Evolutionary conservation across 1,139 yeast species (phyloP), one percentile per base, ranked within the genome.

Genomic region (Taphrina pruni): DNA sequence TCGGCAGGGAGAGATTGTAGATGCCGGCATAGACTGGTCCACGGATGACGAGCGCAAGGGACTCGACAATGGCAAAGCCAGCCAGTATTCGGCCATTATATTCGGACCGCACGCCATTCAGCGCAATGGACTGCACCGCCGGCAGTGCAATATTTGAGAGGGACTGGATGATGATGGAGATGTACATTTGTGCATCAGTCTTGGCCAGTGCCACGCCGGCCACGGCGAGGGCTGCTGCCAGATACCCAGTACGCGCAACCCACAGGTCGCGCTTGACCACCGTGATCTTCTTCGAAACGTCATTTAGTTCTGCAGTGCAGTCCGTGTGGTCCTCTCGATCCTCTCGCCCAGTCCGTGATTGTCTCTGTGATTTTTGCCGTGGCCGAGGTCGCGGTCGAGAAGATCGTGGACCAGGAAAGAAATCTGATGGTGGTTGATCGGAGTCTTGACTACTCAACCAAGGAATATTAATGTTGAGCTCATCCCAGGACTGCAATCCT

Each of bases 61-160:
- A 57, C 52, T 69, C 70, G 46, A 69, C 65, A n/a, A 69, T 60
- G 20, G 70, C 70, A 52, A 69, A 69, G 9, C 69, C 70, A n/a
- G 70, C 69, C 57, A 69, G 55, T 14, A 69, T 60, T 12, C 70
- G 69, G 4, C 70, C 70, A 14, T 64, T 69, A 54, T 65, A 69
- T 21, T 69, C 69, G n/a, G 69, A 54, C 12, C 64, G 54, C 6
- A 69, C 70, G 43, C 69, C 70, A 32, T 69, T 69, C 32, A 69
- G 61, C 7, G 70, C 70, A 12, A 69, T 57, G 21, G 69, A 65
- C 51, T 69, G 70, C 11, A 69, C 70, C 6, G 69, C 68, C 14
- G 70, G 70, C 32, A 69, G 41, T 12, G 68, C 66, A 45, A 69
- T 69, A 32, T 66, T 65, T n/a, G 66, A 58, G 48, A 69, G 38